Evolutionary conservation across 768 basidiomycete species (phyloP), one percentile per base, ranked within the genome.

Genomic region (Boletus edulis): DNA sequence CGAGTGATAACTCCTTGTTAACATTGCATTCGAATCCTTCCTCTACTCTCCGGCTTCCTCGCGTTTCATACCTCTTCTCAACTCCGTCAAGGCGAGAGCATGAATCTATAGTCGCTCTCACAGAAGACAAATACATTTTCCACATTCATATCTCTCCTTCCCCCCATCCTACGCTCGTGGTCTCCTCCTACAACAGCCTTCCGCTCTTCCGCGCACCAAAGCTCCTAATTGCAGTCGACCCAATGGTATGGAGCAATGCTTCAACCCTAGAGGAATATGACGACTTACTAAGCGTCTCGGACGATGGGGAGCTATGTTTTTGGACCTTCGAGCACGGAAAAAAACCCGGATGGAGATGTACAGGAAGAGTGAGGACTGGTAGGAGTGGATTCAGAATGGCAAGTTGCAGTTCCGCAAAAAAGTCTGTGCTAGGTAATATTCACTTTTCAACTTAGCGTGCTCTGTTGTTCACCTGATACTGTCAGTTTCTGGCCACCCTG

Each of bases 351-450:
- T 91, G 89, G 89, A 78, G 73, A 60, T 84, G 84, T 59, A 89
- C 88, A 20, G 87, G 92, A 10, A 79, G 71, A 50, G 89, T 96
- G 6, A 79, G 78, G 55, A 96, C 94, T 12, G 84, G 83, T 0
- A 78, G 85, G 54, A 78, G 68, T 43, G 78, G 77, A 2, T 82
- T 95, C 51, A 77, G 75, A 55, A 86, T 81, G 69, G 93, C 87
- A 15, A 78, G 87, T 40, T 96, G 94, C 67, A 96, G 92, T 68
- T 91, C 92, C 9, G 85, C 89, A 12, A 94, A 94, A 71, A 96
- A 96, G 72, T 91, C 94, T 5, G 94, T 86, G 7, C 75, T 98
- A 55, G 84, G 94, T 93, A 67, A 55, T 81, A 75, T 59, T 58
- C 40, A 18, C 27, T 49, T 42, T 47, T n/a, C 32, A 46, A 20